A percentile compares a stretch with the other conserved stretches of the same genome.
These are phyloP conservation scores for Buxus sempervirens DNA, from an alignment of 164 flowering plant genomes.

Conservation along the genomic window DNA sequence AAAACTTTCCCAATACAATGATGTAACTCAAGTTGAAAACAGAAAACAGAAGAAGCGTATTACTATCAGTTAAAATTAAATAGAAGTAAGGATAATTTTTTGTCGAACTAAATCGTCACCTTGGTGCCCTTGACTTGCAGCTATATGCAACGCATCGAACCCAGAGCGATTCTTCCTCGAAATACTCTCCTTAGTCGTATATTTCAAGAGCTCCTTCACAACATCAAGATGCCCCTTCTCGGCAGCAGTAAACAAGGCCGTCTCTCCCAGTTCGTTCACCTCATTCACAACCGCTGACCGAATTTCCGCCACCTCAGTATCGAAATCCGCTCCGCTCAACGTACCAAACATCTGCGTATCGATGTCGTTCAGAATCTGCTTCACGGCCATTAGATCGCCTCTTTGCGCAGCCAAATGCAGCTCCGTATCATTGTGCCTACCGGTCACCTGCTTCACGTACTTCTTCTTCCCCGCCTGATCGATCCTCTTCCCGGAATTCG, in stretches of 20 bases:
- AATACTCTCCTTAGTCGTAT: slow-evolving; percentile 36
- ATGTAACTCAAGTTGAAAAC: too few species aligned
- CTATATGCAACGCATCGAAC: slow-evolving; percentile 63
- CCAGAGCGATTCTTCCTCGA: slow-evolving; percentile 54
- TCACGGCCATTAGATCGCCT: slow-evolving; percentile 59
- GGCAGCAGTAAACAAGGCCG: slow-evolving; percentile 45
- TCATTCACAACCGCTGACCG: slow-evolving; percentile 44
- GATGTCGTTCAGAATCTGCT: slow-evolving; percentile 58
- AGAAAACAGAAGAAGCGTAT: too few species aligned
- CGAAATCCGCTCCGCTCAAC: slow-evolving; percentile 56
- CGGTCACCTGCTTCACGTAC: slow-evolving; percentile 89
- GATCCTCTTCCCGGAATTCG: slow-evolving; percentile 68
- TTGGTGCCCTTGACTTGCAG: slow-evolving; percentile 64
- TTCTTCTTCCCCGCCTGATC: slow-evolving; percentile 70
- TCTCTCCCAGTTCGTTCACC: slow-evolving; percentile 54
- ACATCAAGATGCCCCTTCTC: slow-evolving; percentile 43
- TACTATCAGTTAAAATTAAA: background rate
- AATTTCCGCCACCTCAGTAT: slow-evolving; percentile 70
- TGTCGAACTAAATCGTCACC: slow-evolving; percentile 34
- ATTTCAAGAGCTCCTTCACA: slow-evolving; percentile 42
- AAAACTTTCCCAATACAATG: too few species aligned
- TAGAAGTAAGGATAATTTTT: background rate
- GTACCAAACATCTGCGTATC: slow-evolving; percentile 63
- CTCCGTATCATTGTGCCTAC: slow-evolving; percentile 79
- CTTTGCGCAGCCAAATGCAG: slow-evolving; percentile 75